A percentile compares a stretch with the other conserved stretches of the same genome.
phyloP scores from a whole-genome alignment of 768 basidiomycete species.

The Dentipellis fragilis region DNA sequence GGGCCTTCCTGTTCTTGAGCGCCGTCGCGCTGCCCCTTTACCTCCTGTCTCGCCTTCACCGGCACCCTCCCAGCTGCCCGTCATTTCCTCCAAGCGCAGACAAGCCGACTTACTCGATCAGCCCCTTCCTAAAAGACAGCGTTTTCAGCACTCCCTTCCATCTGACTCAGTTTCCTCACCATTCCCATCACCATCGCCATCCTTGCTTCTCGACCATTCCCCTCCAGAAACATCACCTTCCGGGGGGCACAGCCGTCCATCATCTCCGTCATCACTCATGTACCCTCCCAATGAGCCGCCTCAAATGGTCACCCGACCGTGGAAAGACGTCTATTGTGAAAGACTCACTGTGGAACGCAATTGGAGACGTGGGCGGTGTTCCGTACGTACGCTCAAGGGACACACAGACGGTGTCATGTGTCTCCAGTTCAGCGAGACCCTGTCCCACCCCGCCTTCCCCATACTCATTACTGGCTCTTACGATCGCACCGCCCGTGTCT shows the following conservation, averaged over 20 bases:
- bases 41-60: conserved; percentile 29
- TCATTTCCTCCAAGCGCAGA: conserved; percentile 29
- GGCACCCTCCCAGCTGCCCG: conserved; percentile 18
- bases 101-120: conserved; percentile 18
- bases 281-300: conserved; percentile 5
- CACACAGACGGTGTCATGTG: conserved; percentile 98
- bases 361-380: conserved; percentile 90
- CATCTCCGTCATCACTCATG: not conserved
- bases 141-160: conserved; percentile 12
- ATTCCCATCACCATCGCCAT: conserved; percentile 11
- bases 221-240: not conserved
- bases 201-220: not conserved
- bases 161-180: conserved; percentile 9
- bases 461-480: conserved; percentile 97
- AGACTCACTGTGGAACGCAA: conserved; percentile 94
- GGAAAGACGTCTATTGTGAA: conserved; percentile 98
- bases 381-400: conserved; percentile 76
- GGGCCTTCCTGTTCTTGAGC: conserved; percentile 89
- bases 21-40: conserved; percentile 40
- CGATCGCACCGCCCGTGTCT: conserved; percentile 87
- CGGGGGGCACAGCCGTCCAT: not conserved
- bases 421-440: conserved; percentile 83
- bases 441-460: conserved; percentile 77
- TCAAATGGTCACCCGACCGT: conserved; percentile 65
- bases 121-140: conserved; percentile 43